These are phyloP conservation scores for Claviceps capensis DNA, from an alignment of 2,329 filamentous ascomycete genomes.

Conservation along the genomic window DNA sequence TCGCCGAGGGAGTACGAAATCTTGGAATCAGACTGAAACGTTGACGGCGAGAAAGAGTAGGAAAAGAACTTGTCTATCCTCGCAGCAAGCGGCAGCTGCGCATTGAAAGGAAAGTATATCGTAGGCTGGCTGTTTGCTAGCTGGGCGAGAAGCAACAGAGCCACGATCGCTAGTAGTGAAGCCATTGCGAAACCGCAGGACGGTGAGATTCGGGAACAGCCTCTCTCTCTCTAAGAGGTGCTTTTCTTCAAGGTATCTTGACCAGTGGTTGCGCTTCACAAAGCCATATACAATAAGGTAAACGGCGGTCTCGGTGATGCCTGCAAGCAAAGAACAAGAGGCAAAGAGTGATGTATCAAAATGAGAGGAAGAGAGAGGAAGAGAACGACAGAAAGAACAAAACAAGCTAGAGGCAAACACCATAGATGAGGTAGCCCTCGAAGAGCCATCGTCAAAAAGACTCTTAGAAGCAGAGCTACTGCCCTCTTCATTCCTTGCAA, in stretches of 20 bases:
- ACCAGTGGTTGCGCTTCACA: background rate
- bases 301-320: background rate
- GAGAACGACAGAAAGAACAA: constrained; percentile 1
- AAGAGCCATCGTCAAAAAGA: constrained; percentile 15
- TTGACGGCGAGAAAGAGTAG: constrained; percentile 59
- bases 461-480: constrained; percentile 17
- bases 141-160: constrained; percentile 15
- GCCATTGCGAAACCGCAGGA: constrained; percentile 13
- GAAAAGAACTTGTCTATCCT: constrained; percentile 52
- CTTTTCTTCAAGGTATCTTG: background rate
- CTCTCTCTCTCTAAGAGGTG: background rate
- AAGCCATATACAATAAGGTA: constrained; percentile 1
- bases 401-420: constrained; percentile 1
- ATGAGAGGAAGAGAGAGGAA: constrained; percentile 4
- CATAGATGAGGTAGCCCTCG: constrained; percentile 4
- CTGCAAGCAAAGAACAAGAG: background rate
- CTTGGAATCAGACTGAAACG: constrained; percentile 52
- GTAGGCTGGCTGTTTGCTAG: constrained; percentile 26
- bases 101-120: constrained; percentile 61
- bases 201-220: background rate
- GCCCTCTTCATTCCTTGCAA: constrained; percentile 25
- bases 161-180: constrained; percentile 13
- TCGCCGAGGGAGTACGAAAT: constrained; percentile 54
- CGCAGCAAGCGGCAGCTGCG: constrained; percentile 70
- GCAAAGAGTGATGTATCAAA: background rate